phyloP scores from a whole-genome alignment of 495 filamentous ascomycete genomes.

The Rhypophila decipiens region DNA sequence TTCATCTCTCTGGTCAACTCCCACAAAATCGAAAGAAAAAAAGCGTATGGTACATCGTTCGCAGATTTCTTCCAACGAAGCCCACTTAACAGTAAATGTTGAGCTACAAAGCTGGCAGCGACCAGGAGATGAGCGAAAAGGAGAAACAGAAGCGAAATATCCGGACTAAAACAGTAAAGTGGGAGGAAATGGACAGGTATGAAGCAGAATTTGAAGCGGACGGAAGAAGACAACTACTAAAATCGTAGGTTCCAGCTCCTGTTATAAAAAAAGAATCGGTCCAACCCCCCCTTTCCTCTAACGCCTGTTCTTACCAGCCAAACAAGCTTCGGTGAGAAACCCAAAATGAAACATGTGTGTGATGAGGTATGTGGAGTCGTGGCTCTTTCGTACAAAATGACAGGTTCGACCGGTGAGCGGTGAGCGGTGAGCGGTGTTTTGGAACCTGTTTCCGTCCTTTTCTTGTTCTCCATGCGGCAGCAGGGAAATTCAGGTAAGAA shows the following conservation, averaged over 20 bases:
- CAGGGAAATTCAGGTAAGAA: background rate
- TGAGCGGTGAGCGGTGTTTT: too few species aligned
- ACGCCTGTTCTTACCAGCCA: background rate
- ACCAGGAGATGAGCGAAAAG: too few species aligned
- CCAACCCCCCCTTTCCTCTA: background rate
- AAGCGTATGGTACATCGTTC: too few species aligned
- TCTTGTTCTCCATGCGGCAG: background rate
- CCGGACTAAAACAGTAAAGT: too few species aligned
- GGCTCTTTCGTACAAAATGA: slow-evolving; percentile 1
- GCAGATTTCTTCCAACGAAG: too few species aligned
- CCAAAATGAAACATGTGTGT: slow-evolving; percentile 1
- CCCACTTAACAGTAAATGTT: too few species aligned
- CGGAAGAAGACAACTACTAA: too few species aligned
- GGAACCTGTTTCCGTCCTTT: background rate
- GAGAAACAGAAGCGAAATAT: too few species aligned
- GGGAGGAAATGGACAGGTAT: background rate
- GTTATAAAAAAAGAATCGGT: background rate
- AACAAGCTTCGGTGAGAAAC: background rate
- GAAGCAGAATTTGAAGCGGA: background rate
- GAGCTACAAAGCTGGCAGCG: too few species aligned
- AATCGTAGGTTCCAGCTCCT: background rate
- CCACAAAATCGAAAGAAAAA: too few species aligned
- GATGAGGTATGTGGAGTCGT: slow-evolving; percentile 1
- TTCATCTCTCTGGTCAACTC: too few species aligned
- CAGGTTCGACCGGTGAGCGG: too few species aligned